These are phyloP conservation scores for Leccinum discolor DNA, from an alignment of 1,284 basidiomycete genomes.

Conservation along the genomic window DNA sequence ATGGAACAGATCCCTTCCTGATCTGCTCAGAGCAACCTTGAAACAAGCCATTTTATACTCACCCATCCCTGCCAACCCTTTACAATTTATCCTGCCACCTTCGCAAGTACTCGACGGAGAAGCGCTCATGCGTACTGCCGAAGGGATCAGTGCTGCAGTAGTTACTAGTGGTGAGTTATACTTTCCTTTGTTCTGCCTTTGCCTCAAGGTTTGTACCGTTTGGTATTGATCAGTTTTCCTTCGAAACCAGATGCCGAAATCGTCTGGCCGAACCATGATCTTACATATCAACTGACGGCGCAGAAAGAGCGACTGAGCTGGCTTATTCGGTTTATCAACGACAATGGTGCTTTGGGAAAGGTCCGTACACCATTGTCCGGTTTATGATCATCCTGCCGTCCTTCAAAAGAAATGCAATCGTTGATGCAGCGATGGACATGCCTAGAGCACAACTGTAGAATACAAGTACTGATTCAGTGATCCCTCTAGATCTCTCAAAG, in stretches of 20 bases:
- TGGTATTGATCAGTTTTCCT: background rate
- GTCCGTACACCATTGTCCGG: conserved; percentile 37
- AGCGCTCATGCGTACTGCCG: conserved; percentile 78
- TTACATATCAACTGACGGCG: conserved; percentile 78
- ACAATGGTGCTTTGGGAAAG: conserved; percentile 78
- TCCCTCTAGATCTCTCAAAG: conserved; percentile 72
- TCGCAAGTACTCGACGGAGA: conserved; percentile 69
- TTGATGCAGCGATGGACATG: background rate
- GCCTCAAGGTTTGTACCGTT: background rate
- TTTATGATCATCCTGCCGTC: background rate
- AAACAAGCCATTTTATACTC: conserved; percentile 84
- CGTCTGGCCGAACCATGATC: conserved; percentile 77
- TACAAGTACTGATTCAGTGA: conserved; percentile 7
- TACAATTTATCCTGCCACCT: conserved; percentile 82
- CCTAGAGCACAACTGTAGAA: background rate
- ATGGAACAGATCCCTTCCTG: conserved; percentile 60
- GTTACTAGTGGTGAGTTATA: conserved; percentile 59
- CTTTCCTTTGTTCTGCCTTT: background rate
- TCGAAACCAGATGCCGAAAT: conserved; percentile 64
- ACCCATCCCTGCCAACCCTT: conserved; percentile 63
- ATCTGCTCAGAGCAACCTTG: conserved; percentile 80
- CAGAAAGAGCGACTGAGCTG: conserved; percentile 78
- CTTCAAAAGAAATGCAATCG: background rate
- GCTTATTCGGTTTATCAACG: conserved; percentile 87
- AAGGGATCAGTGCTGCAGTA: conserved; percentile 77